These are phyloP conservation scores for Reticulascus tulasneorum DNA, from an alignment of 2,329 filamentous ascomycete genomes.

Conservation along the genomic window DNA sequence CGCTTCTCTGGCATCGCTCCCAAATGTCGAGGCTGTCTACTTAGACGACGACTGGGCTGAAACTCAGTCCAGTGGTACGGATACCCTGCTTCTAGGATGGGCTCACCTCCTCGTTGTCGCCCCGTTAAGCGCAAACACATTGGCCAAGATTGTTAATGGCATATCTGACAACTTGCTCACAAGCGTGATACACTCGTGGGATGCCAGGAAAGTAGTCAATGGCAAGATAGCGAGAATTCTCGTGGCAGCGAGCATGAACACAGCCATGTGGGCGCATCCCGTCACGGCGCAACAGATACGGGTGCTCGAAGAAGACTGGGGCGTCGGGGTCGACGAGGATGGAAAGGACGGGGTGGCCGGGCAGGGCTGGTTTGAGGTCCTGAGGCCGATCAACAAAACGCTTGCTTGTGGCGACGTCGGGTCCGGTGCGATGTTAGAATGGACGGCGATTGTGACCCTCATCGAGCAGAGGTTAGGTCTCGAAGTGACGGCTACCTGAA, in stretches of 20 bases:
- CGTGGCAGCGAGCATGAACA: constrained; percentile 83
- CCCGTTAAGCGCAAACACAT: constrained; percentile 76
- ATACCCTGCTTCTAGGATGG: too few relatives aligned
- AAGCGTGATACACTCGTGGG: constrained; percentile 79
- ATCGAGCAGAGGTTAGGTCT: too few relatives aligned
- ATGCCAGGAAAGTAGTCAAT: constrained; percentile 69
- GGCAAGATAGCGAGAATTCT: too few relatives aligned
- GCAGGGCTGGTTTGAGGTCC: constrained; percentile 69
- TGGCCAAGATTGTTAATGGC: constrained; percentile 79
- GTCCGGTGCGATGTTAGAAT: too few relatives aligned
- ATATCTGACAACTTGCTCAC: constrained; percentile 74
- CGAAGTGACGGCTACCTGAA: too few relatives aligned
- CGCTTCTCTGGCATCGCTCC: constrained; percentile 50
- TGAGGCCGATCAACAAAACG: constrained; percentile 69
- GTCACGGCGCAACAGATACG: constrained; percentile 69
- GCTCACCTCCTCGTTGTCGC: constrained; percentile 75
- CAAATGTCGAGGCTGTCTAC: constrained; percentile 77
- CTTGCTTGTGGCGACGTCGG: constrained; percentile 83
- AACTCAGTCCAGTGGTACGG: constrained; percentile 62
- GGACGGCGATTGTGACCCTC: too few relatives aligned
- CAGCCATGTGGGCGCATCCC: constrained; percentile 84
- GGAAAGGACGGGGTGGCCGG: too few relatives aligned
- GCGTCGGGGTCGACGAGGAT: constrained; percentile 37
- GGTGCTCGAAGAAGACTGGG: constrained; percentile 72
- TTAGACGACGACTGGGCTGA: constrained; percentile 83